Evolutionary conservation across 257 asterid genomes (phyloP).

Genomic region (Knoxia roxburghii): DNA sequence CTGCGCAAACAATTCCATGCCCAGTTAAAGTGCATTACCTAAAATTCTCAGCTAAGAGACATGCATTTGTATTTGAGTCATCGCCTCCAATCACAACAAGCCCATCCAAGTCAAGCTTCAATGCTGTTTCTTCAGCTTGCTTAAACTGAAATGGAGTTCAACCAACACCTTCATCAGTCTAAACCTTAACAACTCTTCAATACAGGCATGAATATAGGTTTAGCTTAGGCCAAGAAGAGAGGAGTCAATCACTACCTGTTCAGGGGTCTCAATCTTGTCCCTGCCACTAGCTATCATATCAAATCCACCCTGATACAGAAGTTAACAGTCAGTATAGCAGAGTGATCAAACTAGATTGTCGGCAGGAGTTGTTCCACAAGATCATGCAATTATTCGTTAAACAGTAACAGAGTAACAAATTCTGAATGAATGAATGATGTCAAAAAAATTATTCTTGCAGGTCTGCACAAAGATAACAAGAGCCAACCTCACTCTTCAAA

Average conservation of each 20-base stretch:
- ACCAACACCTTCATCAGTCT: slow-evolving; percentile 17
- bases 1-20: background rate
- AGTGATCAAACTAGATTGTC: background rate
- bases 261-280: slow-evolving; percentile 99
- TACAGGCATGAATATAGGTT: background rate
- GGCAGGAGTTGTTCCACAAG: background rate
- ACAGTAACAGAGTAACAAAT: background rate
- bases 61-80: slow-evolving; percentile 97
- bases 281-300: slow-evolving; percentile 98
- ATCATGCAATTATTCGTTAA: background rate
- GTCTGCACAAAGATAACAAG: background rate
- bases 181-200: background rate
- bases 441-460: background rate
- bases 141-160: slow-evolving; percentile 55
- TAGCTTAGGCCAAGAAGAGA: background rate
- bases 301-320: slow-evolving; percentile 80
- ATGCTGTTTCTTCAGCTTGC: slow-evolving; percentile 91
- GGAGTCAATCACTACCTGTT: slow-evolving; percentile 51
- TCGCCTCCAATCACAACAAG: slow-evolving; percentile 99
- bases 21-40: slow-evolving; percentile 27
- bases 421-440: too few relatives aligned
- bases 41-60: slow-evolving; percentile 91
- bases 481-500: background rate
- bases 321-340: background rate
- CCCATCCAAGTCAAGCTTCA: slow-evolving; percentile 94